Conservation (phyloP, 2,329 filamentous ascomycete genomes). For the Penicillium sp. region DNA sequence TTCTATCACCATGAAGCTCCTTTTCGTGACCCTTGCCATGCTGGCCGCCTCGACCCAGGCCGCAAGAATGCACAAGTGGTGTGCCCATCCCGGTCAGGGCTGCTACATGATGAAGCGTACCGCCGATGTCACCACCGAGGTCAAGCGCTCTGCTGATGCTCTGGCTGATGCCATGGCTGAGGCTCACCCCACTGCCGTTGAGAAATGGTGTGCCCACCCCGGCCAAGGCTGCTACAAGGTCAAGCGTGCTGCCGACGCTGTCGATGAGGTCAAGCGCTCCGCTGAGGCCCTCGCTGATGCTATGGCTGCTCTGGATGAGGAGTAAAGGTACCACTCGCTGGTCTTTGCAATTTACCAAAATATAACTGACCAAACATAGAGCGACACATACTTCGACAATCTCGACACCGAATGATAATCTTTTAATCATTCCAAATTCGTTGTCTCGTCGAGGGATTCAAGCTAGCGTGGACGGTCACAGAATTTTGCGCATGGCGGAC, state of each 20-base stretch:
- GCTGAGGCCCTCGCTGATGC: constrained; percentile 31
- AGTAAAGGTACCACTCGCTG: constrained; percentile 27
- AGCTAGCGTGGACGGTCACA: neutral
- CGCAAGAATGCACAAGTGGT: constrained; percentile 28
- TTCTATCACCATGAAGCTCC: constrained; percentile 46
- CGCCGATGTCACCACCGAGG: constrained; percentile 22
- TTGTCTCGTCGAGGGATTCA: neutral
- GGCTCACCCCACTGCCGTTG: constrained; percentile 19
- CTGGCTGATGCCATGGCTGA: constrained; percentile 29
- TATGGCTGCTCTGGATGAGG: constrained; percentile 28
- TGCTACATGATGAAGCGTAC: constrained; percentile 28
- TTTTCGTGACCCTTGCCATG: constrained; percentile 39
- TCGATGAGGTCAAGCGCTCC: constrained; percentile 46
- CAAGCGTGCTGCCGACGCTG: constrained; percentile 60
- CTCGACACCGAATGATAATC: no score
- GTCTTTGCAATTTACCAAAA: no score
- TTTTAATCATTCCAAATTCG: no score
- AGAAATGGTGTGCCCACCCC: constrained; percentile 32
- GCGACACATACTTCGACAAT: no score
- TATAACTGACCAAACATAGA: no score
- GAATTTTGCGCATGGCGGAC: constrained; percentile 9
- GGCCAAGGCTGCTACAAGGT: constrained; percentile 51
- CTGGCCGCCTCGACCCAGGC: constrained; percentile 37
- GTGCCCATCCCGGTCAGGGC: constrained; percentile 26
- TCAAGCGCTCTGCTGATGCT: constrained; percentile 31